Conservation (phyloP, 208 protist species). For the Leishmania aethiopica region DNA sequence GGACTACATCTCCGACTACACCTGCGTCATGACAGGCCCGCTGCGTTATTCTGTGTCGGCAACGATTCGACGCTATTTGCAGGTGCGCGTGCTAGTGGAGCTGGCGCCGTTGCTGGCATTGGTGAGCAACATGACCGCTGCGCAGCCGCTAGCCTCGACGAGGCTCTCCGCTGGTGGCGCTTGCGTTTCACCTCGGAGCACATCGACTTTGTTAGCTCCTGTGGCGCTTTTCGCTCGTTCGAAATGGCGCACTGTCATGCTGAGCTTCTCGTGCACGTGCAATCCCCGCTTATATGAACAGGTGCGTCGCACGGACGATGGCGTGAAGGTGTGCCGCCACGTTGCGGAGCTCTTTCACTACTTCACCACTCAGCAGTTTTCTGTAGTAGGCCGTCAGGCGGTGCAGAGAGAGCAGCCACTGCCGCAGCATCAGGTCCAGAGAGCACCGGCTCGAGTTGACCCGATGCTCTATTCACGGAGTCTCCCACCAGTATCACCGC, state of each 20-base stretch:
- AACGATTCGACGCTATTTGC: conserved; percentile 63
- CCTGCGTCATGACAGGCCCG: conserved; percentile 54
- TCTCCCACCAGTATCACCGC: background rate
- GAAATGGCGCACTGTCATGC: conserved; percentile 50
- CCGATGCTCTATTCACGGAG: background rate
- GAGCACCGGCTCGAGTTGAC: background rate
- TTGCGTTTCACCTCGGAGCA: background rate
- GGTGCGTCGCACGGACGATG: conserved; percentile 43
- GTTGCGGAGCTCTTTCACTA: conserved; percentile 72
- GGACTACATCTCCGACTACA: conserved; percentile 65
- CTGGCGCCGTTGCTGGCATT: conserved; percentile 39
- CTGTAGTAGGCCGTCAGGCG: conserved; percentile 6
- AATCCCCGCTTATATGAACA: conserved; percentile 55
- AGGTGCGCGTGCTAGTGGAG: conserved; percentile 47
- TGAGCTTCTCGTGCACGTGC: conserved; percentile 62
- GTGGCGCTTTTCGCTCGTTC: conserved; percentile 18
- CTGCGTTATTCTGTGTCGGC: conserved; percentile 54
- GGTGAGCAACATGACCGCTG: background rate
- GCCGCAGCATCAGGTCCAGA: background rate
- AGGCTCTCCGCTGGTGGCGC: background rate
- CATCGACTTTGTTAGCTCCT: background rate
- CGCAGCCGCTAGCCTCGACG: background rate
- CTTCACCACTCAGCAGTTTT: conserved; percentile 49
- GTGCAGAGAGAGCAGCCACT: background rate
- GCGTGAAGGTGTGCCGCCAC: conserved; percentile 71